Evolutionary conservation across 768 basidiomycete genomes (phyloP).

Genomic region (Boletus vinaceobasis): DNA sequence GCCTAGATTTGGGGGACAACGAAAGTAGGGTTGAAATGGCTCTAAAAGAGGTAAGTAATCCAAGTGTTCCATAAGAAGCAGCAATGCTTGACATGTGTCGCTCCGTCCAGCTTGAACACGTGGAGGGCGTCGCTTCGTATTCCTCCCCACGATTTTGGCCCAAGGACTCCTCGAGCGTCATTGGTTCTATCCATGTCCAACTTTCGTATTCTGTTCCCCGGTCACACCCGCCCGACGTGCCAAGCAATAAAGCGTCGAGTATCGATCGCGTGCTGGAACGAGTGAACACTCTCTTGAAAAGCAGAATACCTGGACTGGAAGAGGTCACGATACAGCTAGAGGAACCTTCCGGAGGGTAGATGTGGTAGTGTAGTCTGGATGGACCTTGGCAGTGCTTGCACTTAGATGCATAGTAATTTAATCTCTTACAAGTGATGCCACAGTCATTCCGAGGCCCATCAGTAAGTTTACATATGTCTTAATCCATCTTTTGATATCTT

Average conservation of each 20-base stretch:
- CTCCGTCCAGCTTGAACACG: slow-evolving; percentile 51
- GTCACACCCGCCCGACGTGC: slow-evolving; percentile 52
- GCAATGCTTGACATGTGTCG: background rate
- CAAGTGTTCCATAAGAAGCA: background rate
- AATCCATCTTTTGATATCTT: too few relatives aligned
- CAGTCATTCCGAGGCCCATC: too few relatives aligned
- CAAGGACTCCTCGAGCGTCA: slow-evolving; percentile 78
- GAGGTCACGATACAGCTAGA: slow-evolving; percentile 92
- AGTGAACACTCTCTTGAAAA: slow-evolving; percentile 69
- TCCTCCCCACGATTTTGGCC: slow-evolving; percentile 91
- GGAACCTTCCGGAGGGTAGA: slow-evolving; percentile 11
- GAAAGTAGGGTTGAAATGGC: slow-evolving; percentile 54
- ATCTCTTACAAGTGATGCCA: background rate
- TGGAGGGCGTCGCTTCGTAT: slow-evolving; percentile 83
- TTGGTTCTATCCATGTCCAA: slow-evolving; percentile 92
- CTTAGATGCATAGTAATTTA: slow-evolving; percentile 15
- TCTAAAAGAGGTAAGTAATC: slow-evolving; percentile 54
- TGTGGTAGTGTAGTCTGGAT: background rate
- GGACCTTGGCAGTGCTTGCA: slow-evolving; percentile 9
- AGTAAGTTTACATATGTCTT: too few relatives aligned
- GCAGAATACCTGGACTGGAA: slow-evolving; percentile 74
- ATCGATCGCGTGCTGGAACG: slow-evolving; percentile 68
- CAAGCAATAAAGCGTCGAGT: slow-evolving; percentile 13
- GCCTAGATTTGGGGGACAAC: slow-evolving; percentile 76
- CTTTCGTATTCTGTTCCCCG: slow-evolving; percentile 59